Evolutionary conservation across 306 rosid genomes (phyloP).

Genomic region (Cajanus cajan): DNA sequence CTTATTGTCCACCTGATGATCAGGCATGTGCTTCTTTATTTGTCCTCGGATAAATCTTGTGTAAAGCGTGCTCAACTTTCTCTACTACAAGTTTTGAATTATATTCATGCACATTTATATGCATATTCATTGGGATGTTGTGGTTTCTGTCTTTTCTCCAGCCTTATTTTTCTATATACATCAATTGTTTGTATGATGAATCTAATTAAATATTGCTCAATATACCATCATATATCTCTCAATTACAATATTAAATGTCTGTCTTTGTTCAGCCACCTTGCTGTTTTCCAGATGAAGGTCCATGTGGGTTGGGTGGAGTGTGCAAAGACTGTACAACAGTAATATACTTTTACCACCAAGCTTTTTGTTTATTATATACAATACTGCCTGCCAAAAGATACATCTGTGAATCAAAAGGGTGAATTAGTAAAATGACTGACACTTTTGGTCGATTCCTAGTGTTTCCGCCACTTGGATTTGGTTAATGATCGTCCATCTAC

Average conservation of each 20-base stretch:
- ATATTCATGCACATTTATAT: constrained; percentile 1
- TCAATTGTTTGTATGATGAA: constrained; percentile 20
- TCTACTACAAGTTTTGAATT: constrained; percentile 13
- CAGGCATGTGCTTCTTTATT: constrained; percentile 55
- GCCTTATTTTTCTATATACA: background rate
- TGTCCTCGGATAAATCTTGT: background rate
- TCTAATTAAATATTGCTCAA: constrained; percentile 25
- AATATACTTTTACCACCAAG: constrained; percentile 39
- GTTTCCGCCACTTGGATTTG: constrained; percentile 94
- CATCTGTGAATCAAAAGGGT: constrained; percentile 16
- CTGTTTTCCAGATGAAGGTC: constrained; percentile 81
- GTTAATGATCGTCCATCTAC: constrained; percentile 89
- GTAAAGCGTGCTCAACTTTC: constrained; percentile 14
- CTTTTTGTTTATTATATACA: constrained; percentile 17
- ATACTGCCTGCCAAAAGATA: constrained; percentile 14
- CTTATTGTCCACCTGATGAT: constrained; percentile 97
- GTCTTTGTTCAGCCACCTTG: constrained; percentile 80
- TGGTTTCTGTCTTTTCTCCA: constrained; percentile 7
- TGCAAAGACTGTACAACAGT: constrained; percentile 97
- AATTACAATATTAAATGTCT: constrained; percentile 31
- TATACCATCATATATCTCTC: constrained; percentile 20
- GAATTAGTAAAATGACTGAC: constrained; percentile 34
- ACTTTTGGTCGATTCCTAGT: constrained; percentile 55
- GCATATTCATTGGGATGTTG: background rate
- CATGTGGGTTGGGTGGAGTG: constrained; percentile 82